Evolutionary conservation across 2,329 filamentous ascomycete species (phyloP), one percentile per base, ranked within the genome.

Genomic region (Phoma sp.): DNA sequence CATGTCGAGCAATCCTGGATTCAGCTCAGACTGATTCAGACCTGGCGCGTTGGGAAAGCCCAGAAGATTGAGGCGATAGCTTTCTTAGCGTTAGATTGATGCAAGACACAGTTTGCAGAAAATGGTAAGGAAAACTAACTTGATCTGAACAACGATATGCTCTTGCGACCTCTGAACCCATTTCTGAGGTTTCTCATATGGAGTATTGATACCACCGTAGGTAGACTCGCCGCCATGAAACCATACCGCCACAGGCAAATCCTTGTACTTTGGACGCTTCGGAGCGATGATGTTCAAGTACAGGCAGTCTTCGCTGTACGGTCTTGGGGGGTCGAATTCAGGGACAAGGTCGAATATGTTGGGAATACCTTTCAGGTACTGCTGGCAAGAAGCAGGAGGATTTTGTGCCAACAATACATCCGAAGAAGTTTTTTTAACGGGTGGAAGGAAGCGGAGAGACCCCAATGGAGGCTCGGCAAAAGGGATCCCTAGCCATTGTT

Each of bases 121-220:
- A 17, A 17, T 17, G 17, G 17, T 17, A 17, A 17, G 17, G 17
- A 17, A 17, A 17, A 41, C 39, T 29, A 6, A 29, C 39, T 65
- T 67, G 51, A 65, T 51, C 1, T 57, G 61, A 3, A 66, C 57
- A 15, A 65, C 56, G 15, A 65, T 61, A 22, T 61, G 70, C 43
- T 76, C 63, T 6, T 70, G 63, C 27, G 69, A 67, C 7, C 70
- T 65, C 39, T 61, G 56, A 12, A 62, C 58, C 49, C 58, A 63
- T 6, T 31, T 39, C 24, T 49, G 52, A 7, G 41, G 62, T 21
- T 49, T 33, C 53, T 61, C 54, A 21, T 49, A 80, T 1, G 77
- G 74, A 1, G 79, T 72, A 31, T 79, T 68, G 29, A 78, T 64
- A 17, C 79, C 80, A 36, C 80, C 80, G 8, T 63, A 73, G 3